phyloP scores from a whole-genome alignment of 495 filamentous ascomycete genomes.

The Bombardia bombarda region DNA sequence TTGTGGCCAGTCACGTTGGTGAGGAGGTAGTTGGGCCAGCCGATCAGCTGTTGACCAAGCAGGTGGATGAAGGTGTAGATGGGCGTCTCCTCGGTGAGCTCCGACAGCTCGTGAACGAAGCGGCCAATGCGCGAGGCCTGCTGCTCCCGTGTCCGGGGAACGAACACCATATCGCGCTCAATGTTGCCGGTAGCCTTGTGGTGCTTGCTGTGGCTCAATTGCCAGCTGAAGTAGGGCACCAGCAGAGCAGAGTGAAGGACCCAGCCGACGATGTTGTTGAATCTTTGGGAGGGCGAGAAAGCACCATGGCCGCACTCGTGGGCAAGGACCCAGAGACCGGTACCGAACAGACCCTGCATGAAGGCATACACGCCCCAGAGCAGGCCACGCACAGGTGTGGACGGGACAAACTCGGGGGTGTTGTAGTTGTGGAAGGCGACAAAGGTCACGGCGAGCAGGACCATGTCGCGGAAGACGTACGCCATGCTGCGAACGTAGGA shows the following conservation, averaged over 20 bases:
- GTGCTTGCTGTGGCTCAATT: slow-evolving; percentile 88
- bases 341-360: slow-evolving; percentile 68
- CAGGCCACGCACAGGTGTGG: slow-evolving; percentile 42
- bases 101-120: slow-evolving; percentile 67
- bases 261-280: slow-evolving; percentile 86
- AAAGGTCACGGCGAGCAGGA: slow-evolving; percentile 54
- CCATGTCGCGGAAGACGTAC: slow-evolving; percentile 66
- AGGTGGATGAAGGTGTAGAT: slow-evolving; percentile 67
- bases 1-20: slow-evolving; percentile 94
- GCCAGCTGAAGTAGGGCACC: slow-evolving; percentile 89
- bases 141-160: slow-evolving; percentile 74
- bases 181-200: slow-evolving; percentile 95
- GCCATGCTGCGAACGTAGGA: slow-evolving; percentile 51
- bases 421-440: slow-evolving; percentile 58
- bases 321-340: slow-evolving; percentile 76
- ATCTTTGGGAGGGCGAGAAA: slow-evolving; percentile 68
- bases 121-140: slow-evolving; percentile 63
- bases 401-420: slow-evolving; percentile 52
- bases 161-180: slow-evolving; percentile 95
- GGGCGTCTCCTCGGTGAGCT: slow-evolving; percentile 91
- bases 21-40: slow-evolving; percentile 81
- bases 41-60: slow-evolving; percentile 75
- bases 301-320: slow-evolving; percentile 87
- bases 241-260: slow-evolving; percentile 73
- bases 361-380: slow-evolving; percentile 67